Conservation (phyloP, 2,329 filamentous ascomycete species). For the Fusarium newnesense region DNA sequence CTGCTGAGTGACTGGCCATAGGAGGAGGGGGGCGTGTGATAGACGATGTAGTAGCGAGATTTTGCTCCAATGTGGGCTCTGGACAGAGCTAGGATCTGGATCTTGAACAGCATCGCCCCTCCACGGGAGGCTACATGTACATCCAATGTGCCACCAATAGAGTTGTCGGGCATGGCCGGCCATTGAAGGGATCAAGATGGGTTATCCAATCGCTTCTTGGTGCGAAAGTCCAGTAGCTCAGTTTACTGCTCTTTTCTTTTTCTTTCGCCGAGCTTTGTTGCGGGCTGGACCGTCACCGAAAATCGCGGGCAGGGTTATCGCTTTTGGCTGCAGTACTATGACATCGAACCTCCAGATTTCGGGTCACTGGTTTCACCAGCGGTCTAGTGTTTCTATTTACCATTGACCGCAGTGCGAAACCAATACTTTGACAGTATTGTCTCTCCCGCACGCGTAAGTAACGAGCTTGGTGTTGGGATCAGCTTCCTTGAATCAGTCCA, state of each 20-base stretch:
- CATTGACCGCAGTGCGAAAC: conserved; percentile 25
- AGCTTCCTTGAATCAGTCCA: neutral
- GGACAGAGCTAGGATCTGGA: conserved; percentile 39
- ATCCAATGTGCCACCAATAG: conserved; percentile 25
- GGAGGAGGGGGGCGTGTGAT: conserved; percentile 15
- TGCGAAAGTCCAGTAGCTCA: neutral
- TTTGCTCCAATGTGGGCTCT: conserved; percentile 22
- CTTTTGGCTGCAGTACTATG: neutral
- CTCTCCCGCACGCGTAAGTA: neutral
- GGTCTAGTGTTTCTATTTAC: conserved; percentile 5
- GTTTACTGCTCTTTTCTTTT: conserved; percentile 24
- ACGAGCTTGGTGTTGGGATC: neutral
- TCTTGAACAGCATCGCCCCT: conserved; percentile 39
- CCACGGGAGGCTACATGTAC: conserved; percentile 40
- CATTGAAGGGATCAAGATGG: neutral
- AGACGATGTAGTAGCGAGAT: conserved; percentile 9
- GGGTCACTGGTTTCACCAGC: conserved; percentile 21
- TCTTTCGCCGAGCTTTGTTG: conserved; percentile 19
- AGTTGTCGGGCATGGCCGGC: conserved; percentile 38
- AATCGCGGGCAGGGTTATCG: neutral
- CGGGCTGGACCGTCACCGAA: conserved; percentile 1
- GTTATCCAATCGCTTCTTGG: conserved; percentile 11
- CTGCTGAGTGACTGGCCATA: conserved; percentile 4
- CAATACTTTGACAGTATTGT: conserved; percentile 4
- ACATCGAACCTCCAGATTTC: conserved; percentile 1